phyloP scores from a whole-genome alignment of 192 early-diverging fungal species.

The Backusella mclennaniae region DNA sequence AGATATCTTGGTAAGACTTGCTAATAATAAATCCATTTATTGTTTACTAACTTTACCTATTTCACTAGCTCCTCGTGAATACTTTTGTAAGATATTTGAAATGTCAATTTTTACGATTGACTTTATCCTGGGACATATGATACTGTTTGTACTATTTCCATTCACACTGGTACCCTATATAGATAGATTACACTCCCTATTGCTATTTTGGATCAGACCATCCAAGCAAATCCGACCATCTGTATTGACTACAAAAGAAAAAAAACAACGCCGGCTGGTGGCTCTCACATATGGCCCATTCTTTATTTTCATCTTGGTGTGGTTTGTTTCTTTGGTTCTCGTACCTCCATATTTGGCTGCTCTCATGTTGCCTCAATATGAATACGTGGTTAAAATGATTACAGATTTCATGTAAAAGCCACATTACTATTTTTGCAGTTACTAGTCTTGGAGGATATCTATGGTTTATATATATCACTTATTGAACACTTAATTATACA shows the following conservation, averaged over 20 bases:
- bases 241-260: conserved; percentile 63
- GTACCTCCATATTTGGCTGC: conserved; percentile 32
- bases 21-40: neutral
- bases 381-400: neutral
- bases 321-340: conserved; percentile 53
- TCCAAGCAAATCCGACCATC: conserved; percentile 61
- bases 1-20: neutral
- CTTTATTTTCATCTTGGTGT: conserved; percentile 52
- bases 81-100: conserved; percentile 81
- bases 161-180: conserved; percentile 61
- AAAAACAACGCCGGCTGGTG: conserved; percentile 52
- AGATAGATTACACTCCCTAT: conserved; percentile 62
- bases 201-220: conserved; percentile 68
- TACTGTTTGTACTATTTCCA: conserved; percentile 72
- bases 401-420: neutral
- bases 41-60: neutral
- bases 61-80: conserved; percentile 38
- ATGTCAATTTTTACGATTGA: conserved; percentile 68
- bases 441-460: neutral
- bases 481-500: neutral
- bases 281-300: conserved; percentile 53
- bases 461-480: neutral
- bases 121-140: conserved; percentile 62
- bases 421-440: neutral
- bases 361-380: neutral